Conservation (phyloP, 345 rosid species). For the Eucalyptus curtisii region DNA sequence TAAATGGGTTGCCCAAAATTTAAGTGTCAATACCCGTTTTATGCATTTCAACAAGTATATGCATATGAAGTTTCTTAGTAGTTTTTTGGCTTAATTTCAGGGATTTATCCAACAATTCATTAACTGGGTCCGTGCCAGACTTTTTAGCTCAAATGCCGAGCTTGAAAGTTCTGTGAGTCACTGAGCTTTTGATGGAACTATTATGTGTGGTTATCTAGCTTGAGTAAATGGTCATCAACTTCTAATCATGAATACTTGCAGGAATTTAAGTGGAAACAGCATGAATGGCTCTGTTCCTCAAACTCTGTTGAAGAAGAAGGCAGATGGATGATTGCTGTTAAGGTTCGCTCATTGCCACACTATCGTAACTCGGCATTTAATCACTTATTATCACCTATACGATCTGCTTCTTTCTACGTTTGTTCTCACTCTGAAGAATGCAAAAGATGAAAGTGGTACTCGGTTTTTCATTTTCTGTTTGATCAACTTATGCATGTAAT, state of each 20-base stretch:
- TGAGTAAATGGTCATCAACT: neutral
- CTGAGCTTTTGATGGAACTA: neutral
- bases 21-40: too few relatives aligned
- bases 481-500: neutral
- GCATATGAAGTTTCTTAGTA: neutral
- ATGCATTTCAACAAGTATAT: neutral
- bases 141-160: slow-evolving; percentile 13
- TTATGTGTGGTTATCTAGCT: neutral
- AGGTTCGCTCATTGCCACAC: neutral
- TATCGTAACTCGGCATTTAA: neutral
- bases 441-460: neutral
- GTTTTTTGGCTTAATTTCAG: slow-evolving; percentile 3
- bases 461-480: neutral
- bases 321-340: neutral
- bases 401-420: neutral
- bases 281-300: slow-evolving; percentile 26
- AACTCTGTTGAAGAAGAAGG: slow-evolving; percentile 13
- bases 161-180: slow-evolving; percentile 21
- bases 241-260: neutral
- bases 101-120: slow-evolving; percentile 46
- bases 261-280: slow-evolving; percentile 29
- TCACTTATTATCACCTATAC: neutral
- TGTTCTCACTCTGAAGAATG: neutral
- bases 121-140: slow-evolving; percentile 32
- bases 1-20: too few relatives aligned